Base-by-base conservation (phyloP, 352 stramenopile species). In the Pythium folliculosum region DNA sequence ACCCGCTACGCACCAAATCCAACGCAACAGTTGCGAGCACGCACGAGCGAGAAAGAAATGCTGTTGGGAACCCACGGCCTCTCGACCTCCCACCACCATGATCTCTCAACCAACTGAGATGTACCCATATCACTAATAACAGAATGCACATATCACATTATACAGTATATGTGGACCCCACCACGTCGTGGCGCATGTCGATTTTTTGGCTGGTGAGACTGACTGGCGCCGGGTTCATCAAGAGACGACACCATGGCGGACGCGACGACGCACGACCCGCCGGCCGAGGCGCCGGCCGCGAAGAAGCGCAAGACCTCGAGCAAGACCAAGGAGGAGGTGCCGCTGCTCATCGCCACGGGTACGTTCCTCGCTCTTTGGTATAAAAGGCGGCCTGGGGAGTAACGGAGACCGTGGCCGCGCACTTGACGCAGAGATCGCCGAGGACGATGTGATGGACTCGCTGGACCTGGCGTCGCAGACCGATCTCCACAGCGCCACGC, bases 401-500 rank as follows among this genome's bases (percentile, higher is more conserved):
- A 45, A 53, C 27, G 27, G 27, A 32, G 27, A 32, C 27, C 27
- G 27, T 32, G 27, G 7, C 35, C 22, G 32, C 14, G 43, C 40
- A 9, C n/a, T 25, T 37, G 44, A 6, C 22, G 16, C 38, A 77
- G 76, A 56, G 14, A 60, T 88, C 6, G 56, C 65, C 6, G 66
- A 65, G 5, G 80, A 90, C 52, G 79, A 92, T 13, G 72, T 90
- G 16, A 75, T 82, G 23, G 73, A 90, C 62, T 69, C 80, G 25
- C 80, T 87, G 50, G 79, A 87, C 27, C 60, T 92, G 14, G 79
- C 80, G 48, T 68, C 74, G 19, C 75, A 85, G 57, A 83, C 73
- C 17, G 80, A 89, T 50, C 56, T 91, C 21, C 84, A 90, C 70
- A 91, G 85, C 61, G 77, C 78, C 25, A 90, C 76, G 61, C 84